Base-by-base conservation (phyloP, 805 yeast species). In the Cyberlindnera subsufficiens region DNA sequence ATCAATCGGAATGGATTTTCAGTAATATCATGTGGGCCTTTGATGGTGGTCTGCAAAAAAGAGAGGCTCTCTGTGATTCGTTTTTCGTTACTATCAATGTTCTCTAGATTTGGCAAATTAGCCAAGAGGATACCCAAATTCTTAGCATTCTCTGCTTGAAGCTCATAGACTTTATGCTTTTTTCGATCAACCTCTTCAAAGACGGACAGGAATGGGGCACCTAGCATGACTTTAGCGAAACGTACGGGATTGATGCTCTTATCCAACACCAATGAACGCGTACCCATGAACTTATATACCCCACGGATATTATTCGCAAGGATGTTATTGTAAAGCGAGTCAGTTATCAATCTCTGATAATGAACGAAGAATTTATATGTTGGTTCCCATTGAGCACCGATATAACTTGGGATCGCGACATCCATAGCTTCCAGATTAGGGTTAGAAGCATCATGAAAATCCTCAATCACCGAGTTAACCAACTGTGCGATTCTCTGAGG, bases 201-300 rank as follows among this genome's bases (percentile, higher is more conserved):
- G 0, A 69, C 47, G 10, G 67, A 62, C 30, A 51, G 50, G 16
- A 63, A 56, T 3, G 77, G 77, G 0, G 67, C 47, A 6, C 67
- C 66, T 9, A 69, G 18, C 0, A 68, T 59, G 1, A 65, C 49
- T 4, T 52, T 42, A 6, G 62, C 17, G 40, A 60, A 67, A 25
- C 17, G 39, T 7, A 29, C 17, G 13, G 32, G 33, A 15, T 27
- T 17, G 30, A 13, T 16, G 5, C 16, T 6, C 29, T 19, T 34
- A 22, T 22, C 27, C 27, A 10, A 22, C 6, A 10, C 10, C 27
- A 4, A 9, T 20, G 29, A 14, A 34, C 7, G 10, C 6, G 29
- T 11, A 15, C 14, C n/a, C 46, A 31, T 41, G 42, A 49, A 30
- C 36, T 42, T 37, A 51, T 50, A 47, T 42, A 57, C 38, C 37